A percentile compares a stretch with the other conserved stretches of the same genome.
These are phyloP conservation scores for Pythium periplocum DNA, from an alignment of 352 stramenopile species.

Conservation along the genomic window DNA sequence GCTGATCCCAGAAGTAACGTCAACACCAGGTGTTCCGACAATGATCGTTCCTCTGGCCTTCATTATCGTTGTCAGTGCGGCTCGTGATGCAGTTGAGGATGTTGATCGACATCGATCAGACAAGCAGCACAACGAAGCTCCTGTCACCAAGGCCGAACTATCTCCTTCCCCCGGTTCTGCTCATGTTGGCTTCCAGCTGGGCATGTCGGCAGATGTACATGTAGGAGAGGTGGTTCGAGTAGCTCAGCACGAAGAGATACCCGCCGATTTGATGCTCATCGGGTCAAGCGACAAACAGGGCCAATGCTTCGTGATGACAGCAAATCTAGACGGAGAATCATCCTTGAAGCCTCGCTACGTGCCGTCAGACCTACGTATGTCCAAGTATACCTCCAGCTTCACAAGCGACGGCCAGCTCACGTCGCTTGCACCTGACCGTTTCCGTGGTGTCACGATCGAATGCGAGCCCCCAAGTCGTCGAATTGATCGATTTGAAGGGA, in stretches of 20 bases:
- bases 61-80: conserved; percentile 78
- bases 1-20: conserved; percentile 76
- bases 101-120: conserved; percentile 69
- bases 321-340: conserved; percentile 86
- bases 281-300: conserved; percentile 43
- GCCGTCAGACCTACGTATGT: conserved; percentile 27
- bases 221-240: conserved; percentile 82
- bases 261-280: conserved; percentile 70
- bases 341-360: conserved; percentile 80
- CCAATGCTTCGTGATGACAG: conserved; percentile 79
- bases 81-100: conserved; percentile 83
- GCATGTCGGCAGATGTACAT: conserved; percentile 43
- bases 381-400: conserved; percentile 18
- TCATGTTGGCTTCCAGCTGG: background rate
- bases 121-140: conserved; percentile 44
- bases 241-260: conserved; percentile 60
- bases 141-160: conserved; percentile 12
- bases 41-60: conserved; percentile 82
- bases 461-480: conserved; percentile 84
- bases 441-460: conserved; percentile 23
- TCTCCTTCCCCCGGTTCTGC: too few species aligned
- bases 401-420: conserved; percentile 22
- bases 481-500: conserved; percentile 90
- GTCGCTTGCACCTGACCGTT: conserved; percentile 6
- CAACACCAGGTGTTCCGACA: conserved; percentile 73